Evolutionary conservation across 1,284 basidiomycete species (phyloP).

Genomic region (Ganoderma boninense): DNA sequence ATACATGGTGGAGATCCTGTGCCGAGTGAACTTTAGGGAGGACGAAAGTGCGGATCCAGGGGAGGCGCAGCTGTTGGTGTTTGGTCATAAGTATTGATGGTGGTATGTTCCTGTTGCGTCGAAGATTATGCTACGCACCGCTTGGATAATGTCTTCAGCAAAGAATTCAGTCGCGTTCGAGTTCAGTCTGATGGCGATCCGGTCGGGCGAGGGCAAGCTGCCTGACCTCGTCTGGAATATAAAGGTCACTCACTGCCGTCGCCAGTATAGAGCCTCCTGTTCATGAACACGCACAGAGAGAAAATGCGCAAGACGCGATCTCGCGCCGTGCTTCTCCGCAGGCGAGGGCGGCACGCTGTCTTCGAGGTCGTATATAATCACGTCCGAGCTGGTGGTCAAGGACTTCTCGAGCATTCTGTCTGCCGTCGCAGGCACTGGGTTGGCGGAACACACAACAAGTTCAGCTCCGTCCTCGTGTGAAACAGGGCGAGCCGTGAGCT

Average conservation of each 20-base stretch:
- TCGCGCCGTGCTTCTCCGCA: conserved; percentile 68
- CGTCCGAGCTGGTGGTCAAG: conserved; percentile 67
- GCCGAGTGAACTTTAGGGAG: conserved; percentile 83
- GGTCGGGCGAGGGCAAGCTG: conserved; percentile 52
- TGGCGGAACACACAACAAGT: conserved; percentile 3
- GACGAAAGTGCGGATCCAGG: conserved; percentile 66
- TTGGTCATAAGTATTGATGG: background rate
- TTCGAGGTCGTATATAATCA: conserved; percentile 88
- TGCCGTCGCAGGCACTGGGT: conserved; percentile 76
- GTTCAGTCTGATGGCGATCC: conserved; percentile 82
- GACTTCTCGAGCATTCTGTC: conserved; percentile 86
- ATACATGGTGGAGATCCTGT: conserved; percentile 70
- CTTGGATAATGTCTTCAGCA: conserved; percentile 69
- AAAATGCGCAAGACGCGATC: conserved; percentile 65
- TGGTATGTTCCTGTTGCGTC: background rate
- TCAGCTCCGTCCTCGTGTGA: background rate
- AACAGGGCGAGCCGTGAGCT: background rate
- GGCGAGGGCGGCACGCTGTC: conserved; percentile 78
- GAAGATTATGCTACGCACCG: conserved; percentile 53
- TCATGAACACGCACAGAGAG: conserved; percentile 54
- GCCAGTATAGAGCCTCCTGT: background rate
- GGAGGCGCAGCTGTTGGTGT: conserved; percentile 34
- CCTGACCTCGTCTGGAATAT: conserved; percentile 41
- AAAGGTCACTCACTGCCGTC: background rate
- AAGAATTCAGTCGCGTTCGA: conserved; percentile 79